phyloP scores from a whole-genome alignment of 192 early-diverging fungal species.

The Lunasporangiospora selenospora region DNA sequence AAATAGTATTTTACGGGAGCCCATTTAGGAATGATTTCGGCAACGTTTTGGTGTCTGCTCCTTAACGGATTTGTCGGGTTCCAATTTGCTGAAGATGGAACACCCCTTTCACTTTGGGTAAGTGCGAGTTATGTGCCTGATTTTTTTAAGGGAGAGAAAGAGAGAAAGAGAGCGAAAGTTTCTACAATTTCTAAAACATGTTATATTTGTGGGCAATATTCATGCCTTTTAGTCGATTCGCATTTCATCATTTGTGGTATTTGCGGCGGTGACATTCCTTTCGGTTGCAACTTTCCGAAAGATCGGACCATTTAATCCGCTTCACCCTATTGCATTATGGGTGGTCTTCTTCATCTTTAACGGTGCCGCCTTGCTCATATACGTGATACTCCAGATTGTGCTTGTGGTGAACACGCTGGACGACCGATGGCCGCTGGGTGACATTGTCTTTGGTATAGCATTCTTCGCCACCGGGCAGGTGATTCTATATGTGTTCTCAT shows the following conservation, averaged over 20 bases:
- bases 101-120: conserved; percentile 88
- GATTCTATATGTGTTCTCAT: conserved; percentile 72
- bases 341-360: conserved; percentile 78
- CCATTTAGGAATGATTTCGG: conserved; percentile 73
- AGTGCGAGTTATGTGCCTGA: conserved; percentile 1
- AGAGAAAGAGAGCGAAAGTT: not conserved
- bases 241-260: conserved; percentile 74
- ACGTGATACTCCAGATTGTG: conserved; percentile 83
- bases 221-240: conserved; percentile 69
- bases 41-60: conserved; percentile 83
- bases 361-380: conserved; percentile 73
- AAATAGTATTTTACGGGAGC: conserved; percentile 75
- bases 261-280: conserved; percentile 68
- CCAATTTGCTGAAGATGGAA: conserved; percentile 91
- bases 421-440: conserved; percentile 87
- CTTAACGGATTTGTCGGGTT: conserved; percentile 91
- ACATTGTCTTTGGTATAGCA: conserved; percentile 77
- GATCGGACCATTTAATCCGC: conserved; percentile 58
- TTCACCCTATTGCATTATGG: conserved; percentile 69
- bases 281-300: conserved; percentile 72
- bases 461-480: conserved; percentile 84
- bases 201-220: not conserved
- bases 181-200: not conserved
- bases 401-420: conserved; percentile 85
- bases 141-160: conserved; percentile 3